These are phyloP conservation scores for Microdochium nivale DNA, from an alignment of 2,329 filamentous ascomycete species.

Conservation along the genomic window DNA sequence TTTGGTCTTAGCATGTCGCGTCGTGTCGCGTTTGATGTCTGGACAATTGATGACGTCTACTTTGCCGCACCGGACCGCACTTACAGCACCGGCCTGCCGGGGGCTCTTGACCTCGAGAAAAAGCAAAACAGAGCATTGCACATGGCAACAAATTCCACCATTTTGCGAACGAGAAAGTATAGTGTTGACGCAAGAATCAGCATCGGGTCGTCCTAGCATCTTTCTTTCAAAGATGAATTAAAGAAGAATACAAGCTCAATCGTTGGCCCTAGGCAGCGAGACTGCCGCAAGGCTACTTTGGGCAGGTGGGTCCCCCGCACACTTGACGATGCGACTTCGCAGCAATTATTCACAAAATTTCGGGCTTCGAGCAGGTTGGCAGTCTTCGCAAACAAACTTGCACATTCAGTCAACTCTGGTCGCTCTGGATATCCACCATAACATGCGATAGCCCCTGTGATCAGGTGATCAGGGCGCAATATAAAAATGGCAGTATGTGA, in stretches of 20 bases:
- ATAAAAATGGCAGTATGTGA: background rate
- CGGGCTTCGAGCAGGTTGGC: background rate
- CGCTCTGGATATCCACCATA: background rate
- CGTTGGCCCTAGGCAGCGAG: background rate
- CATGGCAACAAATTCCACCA: no score
- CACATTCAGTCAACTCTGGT: background rate
- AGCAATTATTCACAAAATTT: background rate
- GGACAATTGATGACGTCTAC: background rate
- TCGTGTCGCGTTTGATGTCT: background rate
- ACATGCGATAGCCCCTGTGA: no score
- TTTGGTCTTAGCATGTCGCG: conserved; percentile 7
- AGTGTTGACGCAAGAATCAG: no score
- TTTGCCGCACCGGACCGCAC: background rate
- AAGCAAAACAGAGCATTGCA: no score
- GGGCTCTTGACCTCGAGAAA: no score
- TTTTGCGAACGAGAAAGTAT: no score
- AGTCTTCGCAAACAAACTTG: background rate
- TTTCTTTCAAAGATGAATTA: no score
- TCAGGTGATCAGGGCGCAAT: background rate
- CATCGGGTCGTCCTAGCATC: no score
- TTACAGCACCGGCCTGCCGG: no score
- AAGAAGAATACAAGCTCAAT: no score
- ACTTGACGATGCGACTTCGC: background rate
- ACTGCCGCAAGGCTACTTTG: background rate
- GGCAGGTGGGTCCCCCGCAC: background rate